Evolutionary conservation across 2,329 filamentous ascomycete genomes (phyloP), one percentile per base, ranked within the genome.

Genomic region (Apiospora marii): DNA sequence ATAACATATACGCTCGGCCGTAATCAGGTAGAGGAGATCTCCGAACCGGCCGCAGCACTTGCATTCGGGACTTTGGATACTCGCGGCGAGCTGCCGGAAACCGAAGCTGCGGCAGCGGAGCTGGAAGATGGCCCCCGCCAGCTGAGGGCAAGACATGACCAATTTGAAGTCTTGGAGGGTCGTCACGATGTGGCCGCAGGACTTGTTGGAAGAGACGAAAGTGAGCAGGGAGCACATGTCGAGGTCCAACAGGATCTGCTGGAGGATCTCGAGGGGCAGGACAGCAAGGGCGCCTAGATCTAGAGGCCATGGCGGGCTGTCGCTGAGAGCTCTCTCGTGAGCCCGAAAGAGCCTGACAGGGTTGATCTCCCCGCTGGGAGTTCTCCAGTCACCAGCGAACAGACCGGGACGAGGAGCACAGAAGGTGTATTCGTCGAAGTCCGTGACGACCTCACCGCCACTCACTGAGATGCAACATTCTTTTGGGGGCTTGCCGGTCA

Each of bases 61-160:
- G 30, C 53, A 61, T 8, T 61, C 27, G 30, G 53, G 53, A 4
- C 30, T 61, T 10, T 30, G 53, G 19, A 61, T 37, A 8, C 53
- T 37, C 53, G 53, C 16, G 0, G 53, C 53, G 16, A 61, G 53
- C 53, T 61, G 53, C 16, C 4, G 53, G 14, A 61, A 16, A 19
- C 53, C 53, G 53, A 61, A 61, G 30, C 53, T 61, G 27, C 53
- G 53, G 30, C 53, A 61, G 53, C 53, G 53, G 53, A 61, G 53
- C 7, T 61, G 53, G 30, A n/a, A 61, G 30, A 61, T 16, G 16
- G 53, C 53, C 7, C 53, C 53, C 30, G 53, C 30, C 30, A 61
- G 7, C 53, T 61, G 53, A 22, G 53, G 53, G 34, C 53, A 61
- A 1, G 53, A 61, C 30, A 37, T 27, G 16, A 61, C 53, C 30